phyloP scores from a whole-genome alignment of 2,329 filamentous ascomycete species.

The Drechslerella dactyloides region DNA sequence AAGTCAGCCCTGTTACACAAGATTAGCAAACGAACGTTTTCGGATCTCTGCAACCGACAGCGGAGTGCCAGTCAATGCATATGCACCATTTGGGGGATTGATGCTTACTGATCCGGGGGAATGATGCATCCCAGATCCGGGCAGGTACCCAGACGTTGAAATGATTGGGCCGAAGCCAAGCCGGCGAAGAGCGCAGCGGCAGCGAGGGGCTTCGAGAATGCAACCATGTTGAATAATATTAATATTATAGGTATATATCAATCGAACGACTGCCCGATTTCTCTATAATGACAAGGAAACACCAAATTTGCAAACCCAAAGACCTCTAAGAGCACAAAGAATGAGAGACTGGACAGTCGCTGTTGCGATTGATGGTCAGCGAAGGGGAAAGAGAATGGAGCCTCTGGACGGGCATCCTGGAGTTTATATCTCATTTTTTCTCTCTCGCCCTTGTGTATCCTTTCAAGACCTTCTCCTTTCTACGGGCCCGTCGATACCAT shows the following conservation, averaged over 20 bases:
- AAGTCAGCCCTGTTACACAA: conserved; percentile 69
- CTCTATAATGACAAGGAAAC: conserved; percentile 18
- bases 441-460: background rate
- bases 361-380: conserved; percentile 43
- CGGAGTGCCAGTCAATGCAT: background rate
- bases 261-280: too few species aligned
- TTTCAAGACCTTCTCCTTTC: conserved; percentile 8
- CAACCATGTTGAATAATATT: conserved; percentile 53
- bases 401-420: conserved; percentile 17
- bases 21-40: background rate
- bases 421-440: conserved; percentile 34
- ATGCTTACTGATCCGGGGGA: conserved; percentile 64
- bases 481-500: background rate
- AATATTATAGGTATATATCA: conserved; percentile 4
- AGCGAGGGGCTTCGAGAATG: conserved; percentile 54
- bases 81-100: background rate
- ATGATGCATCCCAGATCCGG: conserved; percentile 67
- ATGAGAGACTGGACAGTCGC: conserved; percentile 39
- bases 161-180: conserved; percentile 65
- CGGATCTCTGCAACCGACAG: background rate
- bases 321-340: conserved; percentile 16
- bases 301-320: conserved; percentile 18
- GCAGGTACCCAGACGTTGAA: conserved; percentile 67
- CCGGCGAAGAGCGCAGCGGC: conserved; percentile 58
- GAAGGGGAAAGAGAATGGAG: conserved; percentile 12